These are phyloP conservation scores for Senecio squalidus DNA, from an alignment of 140 eudicot genomes.

Conservation along the genomic window DNA sequence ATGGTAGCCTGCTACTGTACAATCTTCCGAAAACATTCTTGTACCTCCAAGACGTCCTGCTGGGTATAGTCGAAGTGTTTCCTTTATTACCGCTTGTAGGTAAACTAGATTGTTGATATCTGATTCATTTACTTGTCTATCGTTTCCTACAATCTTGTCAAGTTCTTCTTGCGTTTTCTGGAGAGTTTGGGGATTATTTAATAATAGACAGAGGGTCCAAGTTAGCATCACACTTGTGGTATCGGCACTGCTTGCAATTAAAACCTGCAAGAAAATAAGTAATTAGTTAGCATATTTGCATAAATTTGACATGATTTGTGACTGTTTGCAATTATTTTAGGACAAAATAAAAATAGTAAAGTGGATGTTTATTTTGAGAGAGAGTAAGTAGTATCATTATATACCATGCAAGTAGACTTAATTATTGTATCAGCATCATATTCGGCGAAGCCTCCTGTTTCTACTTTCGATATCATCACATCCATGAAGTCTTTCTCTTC, in stretches of 20 bases:
- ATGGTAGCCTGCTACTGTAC: conserved; percentile 33
- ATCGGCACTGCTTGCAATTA: conserved; percentile 29
- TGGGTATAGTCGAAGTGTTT: conserved; percentile 35
- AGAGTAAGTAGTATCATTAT: background rate
- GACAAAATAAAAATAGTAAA: no score
- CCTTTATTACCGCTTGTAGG: conserved; percentile 33
- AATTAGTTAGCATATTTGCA: background rate
- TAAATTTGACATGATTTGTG: no score
- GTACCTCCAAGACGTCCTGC: conserved; percentile 30
- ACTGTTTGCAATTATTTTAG: no score
- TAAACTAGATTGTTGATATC: conserved; percentile 30
- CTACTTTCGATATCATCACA: conserved; percentile 28
- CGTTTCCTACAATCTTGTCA: conserved; percentile 21
- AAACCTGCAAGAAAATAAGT: conserved; percentile 4
- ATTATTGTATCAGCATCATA: conserved; percentile 34
- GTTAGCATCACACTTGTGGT: conserved; percentile 35
- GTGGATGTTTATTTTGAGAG: no score
- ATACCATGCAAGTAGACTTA: conserved; percentile 43
- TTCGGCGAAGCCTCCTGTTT: background rate
- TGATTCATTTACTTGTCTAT: conserved; percentile 31
- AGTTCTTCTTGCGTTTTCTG: conserved; percentile 30
- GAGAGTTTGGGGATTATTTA: conserved; percentile 29
- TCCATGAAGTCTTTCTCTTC: conserved; percentile 39
- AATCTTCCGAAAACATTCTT: conserved; percentile 30
- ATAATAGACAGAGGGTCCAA: conserved; percentile 23